phyloP scores from a whole-genome alignment of 2,329 filamentous ascomycete genomes.

The Cytospora chrysosperma region DNA sequence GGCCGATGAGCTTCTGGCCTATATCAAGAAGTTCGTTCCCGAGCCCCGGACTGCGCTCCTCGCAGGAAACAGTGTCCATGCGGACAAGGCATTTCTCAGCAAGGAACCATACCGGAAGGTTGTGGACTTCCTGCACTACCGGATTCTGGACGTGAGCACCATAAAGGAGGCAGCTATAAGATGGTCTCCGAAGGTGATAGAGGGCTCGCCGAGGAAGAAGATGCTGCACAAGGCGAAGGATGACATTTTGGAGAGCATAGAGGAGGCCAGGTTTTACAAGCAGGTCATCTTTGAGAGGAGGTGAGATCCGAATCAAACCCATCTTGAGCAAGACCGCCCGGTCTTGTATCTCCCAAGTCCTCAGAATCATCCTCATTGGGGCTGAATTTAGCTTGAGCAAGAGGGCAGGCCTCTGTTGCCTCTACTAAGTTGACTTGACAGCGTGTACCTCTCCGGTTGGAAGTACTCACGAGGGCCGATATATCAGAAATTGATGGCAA shows the following conservation, averaged over 20 bases:
- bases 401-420: neutral
- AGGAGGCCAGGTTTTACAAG: constrained; percentile 82
- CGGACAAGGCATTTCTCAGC: constrained; percentile 78
- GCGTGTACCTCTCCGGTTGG: neutral
- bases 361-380: neutral
- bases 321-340: no score
- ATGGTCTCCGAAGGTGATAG: constrained; percentile 67
- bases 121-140: constrained; percentile 78
- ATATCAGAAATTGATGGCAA: neutral
- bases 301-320: neutral
- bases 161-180: constrained; percentile 87
- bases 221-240: constrained; percentile 77
- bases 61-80: constrained; percentile 91
- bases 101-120: constrained; percentile 72
- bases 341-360: neutral
- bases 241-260: constrained; percentile 94
- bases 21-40: constrained; percentile 73
- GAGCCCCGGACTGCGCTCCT: constrained; percentile 67
- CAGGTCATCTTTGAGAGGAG: constrained; percentile 37
- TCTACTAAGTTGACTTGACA: neutral
- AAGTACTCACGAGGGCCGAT: neutral
- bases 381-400: neutral
- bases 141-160: constrained; percentile 86
- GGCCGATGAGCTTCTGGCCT: constrained; percentile 69
- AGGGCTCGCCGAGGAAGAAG: constrained; percentile 70